A percentile compares a stretch with the other conserved stretches of the same genome.
phyloP scores from a whole-genome alignment of 1,284 basidiomycete genomes.

The Mycena citricolor region DNA sequence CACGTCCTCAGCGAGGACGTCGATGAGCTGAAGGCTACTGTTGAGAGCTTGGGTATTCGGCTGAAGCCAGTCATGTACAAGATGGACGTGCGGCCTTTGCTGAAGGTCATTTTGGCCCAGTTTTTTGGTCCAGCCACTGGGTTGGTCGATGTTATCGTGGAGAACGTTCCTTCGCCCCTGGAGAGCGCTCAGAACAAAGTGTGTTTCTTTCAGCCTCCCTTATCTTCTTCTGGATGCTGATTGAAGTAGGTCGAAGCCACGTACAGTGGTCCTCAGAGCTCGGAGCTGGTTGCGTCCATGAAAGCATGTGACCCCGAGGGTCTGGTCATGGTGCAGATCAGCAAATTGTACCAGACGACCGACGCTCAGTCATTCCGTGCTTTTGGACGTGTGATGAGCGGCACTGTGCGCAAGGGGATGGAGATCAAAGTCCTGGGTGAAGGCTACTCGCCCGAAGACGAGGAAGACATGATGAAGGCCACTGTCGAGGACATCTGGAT shows the following conservation, averaged over 20 bases:
- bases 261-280: slow-evolving; percentile 84
- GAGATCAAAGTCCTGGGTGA: slow-evolving; percentile 96
- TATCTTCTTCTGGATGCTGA: slow-evolving; percentile 1
- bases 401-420: slow-evolving; percentile 82
- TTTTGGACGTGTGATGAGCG: slow-evolving; percentile 92
- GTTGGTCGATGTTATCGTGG: slow-evolving; percentile 88
- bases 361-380: slow-evolving; percentile 96
- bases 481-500: slow-evolving; percentile 88
- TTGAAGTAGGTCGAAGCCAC: slow-evolving; percentile 66
- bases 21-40: slow-evolving; percentile 77
- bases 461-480: slow-evolving; percentile 96
- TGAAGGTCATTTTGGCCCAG: slow-evolving; percentile 92
- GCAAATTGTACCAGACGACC: slow-evolving; percentile 93
- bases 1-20: slow-evolving; percentile 92
- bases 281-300: slow-evolving; percentile 78
- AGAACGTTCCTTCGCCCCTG: slow-evolving; percentile 85
- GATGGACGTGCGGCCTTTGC: slow-evolving; percentile 94
- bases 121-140: slow-evolving; percentile 94
- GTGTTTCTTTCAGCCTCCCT: slow-evolving; percentile 1
- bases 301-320: slow-evolving; percentile 81
- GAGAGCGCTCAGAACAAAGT: slow-evolving; percentile 76
- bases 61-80: slow-evolving; percentile 95
- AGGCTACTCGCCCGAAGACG: slow-evolving; percentile 95
- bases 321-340: slow-evolving; percentile 89
- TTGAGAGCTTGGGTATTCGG: slow-evolving; percentile 80